Evolutionary conservation across 192 early-diverging fungal genomes (phyloP).

Genomic region (Phycomyces blakesleeanus): DNA sequence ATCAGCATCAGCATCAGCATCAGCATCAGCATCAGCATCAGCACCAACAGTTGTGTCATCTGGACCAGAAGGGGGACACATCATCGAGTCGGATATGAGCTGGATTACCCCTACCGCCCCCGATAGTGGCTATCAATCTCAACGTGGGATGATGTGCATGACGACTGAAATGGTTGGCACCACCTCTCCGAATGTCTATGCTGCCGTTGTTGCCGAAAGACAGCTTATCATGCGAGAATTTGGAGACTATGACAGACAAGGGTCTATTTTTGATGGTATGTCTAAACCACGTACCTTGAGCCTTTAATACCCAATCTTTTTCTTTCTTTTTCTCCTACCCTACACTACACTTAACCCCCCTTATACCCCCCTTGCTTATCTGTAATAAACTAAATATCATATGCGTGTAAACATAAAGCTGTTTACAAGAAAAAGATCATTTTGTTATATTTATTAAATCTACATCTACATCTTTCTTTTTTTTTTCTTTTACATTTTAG

Average conservation of each 20-base stretch:
- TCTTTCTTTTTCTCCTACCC: not conserved
- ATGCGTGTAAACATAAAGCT: no score
- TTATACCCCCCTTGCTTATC: no score
- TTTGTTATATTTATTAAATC: no score
- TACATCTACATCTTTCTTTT: no score
- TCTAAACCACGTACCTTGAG: not conserved
- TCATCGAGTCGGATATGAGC: not conserved
- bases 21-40: no score
- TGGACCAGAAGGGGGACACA: not conserved
- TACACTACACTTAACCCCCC: no score
- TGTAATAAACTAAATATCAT: no score
- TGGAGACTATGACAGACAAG: not conserved
- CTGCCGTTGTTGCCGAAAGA: slow-evolving; percentile 32
- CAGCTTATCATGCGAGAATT: slow-evolving; percentile 43
- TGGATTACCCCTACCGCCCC: not conserved
- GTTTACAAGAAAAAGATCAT: no score
- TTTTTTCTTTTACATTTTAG: no score
- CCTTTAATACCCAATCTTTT: not conserved
- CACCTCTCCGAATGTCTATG: not conserved
- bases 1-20: no score
- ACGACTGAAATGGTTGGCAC: slow-evolving; percentile 35
- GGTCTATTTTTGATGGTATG: slow-evolving; percentile 2
- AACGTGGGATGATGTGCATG: slow-evolving; percentile 22
- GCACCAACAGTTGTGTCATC: slow-evolving; percentile 32
- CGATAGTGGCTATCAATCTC: slow-evolving; percentile 7